Base-by-base conservation (phyloP, 192 early-diverging fungal species). In the Entrophospora sp. region DNA sequence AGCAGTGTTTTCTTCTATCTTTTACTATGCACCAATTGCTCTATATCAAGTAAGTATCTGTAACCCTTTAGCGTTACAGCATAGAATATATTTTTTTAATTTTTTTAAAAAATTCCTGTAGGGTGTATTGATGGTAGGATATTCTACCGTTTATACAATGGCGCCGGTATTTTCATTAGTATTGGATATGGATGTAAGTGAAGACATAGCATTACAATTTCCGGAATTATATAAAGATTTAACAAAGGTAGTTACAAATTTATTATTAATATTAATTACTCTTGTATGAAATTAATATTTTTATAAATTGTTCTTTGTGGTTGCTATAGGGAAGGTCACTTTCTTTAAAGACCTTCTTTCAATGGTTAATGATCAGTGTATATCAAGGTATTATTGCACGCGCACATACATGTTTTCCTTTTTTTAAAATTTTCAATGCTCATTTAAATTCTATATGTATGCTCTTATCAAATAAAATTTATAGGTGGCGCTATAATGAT, bases 101-200 rank as follows among this genome's bases (percentile, higher is more conserved):
- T 37, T 43, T 43, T 43, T 34, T 46, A n/a, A n/a, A n/a, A n/a
- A n/a, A 10, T 30, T 77, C 12, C 13, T 38, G 12, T 34, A 63
- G 75, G 90, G 90, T 40, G 76, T 87, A 77, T 67, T 94, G 31
- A 82, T 95, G 32, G 88, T 92, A 8, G 92, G 94, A 20, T 97
- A 97, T 76, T 86, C 95, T n/a, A 97, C 95, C 1, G 75, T 95
- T 5, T 97, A 94, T 69, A 97, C 95, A 13, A 97, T 94, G 87
- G 91, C 91, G 9, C 95, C 95, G 0, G 93, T 97, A 48, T 97
- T 97, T 53, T 97, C 95, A 25, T 69, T 97, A 32, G 93, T 97
- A 4, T 76, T 94, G 16, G 95, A 97, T 69, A 83, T 84, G 64
- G 95, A 97, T 73, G 86, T 96, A 8, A 82, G 79, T 27, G 91